Percentiles rank a stretch among this genome's conserved stretches.
phyloP scores from a whole-genome alignment of 441 rosid genomes.

The Aleurites moluccanus region DNA sequence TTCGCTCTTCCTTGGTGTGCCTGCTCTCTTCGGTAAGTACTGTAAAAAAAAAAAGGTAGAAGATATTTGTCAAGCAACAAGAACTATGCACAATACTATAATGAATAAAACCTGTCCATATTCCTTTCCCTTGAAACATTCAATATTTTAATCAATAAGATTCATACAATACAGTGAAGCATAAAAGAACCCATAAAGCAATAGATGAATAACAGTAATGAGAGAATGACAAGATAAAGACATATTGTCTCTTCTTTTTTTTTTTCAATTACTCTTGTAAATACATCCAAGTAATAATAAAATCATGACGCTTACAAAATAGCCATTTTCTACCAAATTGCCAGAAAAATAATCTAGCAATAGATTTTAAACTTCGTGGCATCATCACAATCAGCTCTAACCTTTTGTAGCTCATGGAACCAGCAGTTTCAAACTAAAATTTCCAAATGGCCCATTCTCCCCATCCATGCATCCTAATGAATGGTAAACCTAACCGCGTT shows the following conservation, averaged over 20 bases:
- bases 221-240: not conserved
- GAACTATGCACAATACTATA: not conserved
- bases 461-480: not conserved
- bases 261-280: not conserved
- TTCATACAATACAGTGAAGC: not conserved
- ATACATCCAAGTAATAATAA: not conserved
- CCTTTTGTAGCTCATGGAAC: not conserved
- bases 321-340: not conserved
- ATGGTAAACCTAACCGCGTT: too few species aligned
- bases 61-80: constrained; percentile 10
- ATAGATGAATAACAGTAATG: not conserved
- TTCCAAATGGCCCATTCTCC: not conserved
- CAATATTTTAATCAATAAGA: not conserved
- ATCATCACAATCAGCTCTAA: not conserved
- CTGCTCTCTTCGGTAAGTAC: constrained; percentile 62
- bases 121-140: not conserved
- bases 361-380: not conserved
- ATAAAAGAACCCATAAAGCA: not conserved
- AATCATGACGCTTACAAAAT: not conserved
- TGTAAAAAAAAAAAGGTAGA: constrained; percentile 33
- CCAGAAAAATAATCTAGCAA: not conserved
- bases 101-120: not conserved
- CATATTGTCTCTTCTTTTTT: too few species aligned
- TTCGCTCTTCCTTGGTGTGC: constrained; percentile 70
- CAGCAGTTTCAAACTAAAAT: not conserved